These are phyloP conservation scores for Luvunga scandens DNA, from an alignment of 345 rosid species.

Conservation along the genomic window DNA sequence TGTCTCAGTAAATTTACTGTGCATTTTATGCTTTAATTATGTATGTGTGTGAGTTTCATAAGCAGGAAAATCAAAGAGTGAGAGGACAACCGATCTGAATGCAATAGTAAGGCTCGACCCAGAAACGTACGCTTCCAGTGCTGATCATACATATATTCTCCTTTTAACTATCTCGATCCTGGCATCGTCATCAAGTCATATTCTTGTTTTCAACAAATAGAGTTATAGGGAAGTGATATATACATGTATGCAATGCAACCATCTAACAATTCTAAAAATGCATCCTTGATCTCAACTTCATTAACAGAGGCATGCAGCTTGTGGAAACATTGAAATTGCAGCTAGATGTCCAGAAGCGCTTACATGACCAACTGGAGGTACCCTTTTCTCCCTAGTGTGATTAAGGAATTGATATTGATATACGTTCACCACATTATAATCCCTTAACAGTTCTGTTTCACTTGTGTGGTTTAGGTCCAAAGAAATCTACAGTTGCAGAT, in stretches of 20 bases:
- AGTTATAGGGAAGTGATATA: neutral
- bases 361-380: conserved; percentile 40
- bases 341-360: conserved; percentile 28
- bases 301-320: conserved; percentile 21
- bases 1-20: neutral
- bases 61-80: conserved; percentile 3
- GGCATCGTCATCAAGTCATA: neutral
- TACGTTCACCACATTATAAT: no score
- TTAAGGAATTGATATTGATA: no score
- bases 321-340: conserved; percentile 30
- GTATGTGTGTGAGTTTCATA: neutral
- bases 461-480: conserved; percentile 21
- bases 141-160: no score
- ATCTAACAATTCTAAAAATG: neutral
- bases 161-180: no score
- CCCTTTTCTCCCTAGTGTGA: neutral
- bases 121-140: neutral
- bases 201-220: neutral
- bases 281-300: neutral
- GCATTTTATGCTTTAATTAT: neutral
- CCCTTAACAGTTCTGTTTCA: no score
- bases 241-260: neutral
- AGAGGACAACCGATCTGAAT: neutral
- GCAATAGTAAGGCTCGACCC: neutral
- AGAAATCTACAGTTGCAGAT: conserved; percentile 27